Conservation (phyloP, 345 rosid genomes). For the Moricandia arvensis region DNA sequence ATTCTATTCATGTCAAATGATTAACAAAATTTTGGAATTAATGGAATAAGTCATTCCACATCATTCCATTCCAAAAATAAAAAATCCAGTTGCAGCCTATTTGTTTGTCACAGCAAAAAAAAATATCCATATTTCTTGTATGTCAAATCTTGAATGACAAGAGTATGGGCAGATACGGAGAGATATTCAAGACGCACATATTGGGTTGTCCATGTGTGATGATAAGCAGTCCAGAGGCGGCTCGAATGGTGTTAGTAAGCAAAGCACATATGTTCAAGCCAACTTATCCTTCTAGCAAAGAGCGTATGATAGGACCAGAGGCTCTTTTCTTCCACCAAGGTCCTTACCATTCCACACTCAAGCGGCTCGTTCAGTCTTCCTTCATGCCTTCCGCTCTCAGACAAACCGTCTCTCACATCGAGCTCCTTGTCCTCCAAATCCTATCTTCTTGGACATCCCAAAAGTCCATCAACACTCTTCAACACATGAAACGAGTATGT, state of each 20-base stretch:
- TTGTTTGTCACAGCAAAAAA: background rate
- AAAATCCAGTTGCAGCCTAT: no score
- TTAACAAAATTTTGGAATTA: no score
- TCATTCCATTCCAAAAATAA: no score
- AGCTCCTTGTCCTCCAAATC: conserved; percentile 53
- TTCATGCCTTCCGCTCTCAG: conserved; percentile 68
- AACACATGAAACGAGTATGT: conserved; percentile 83
- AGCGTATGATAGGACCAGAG: conserved; percentile 80
- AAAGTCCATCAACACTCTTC: conserved; percentile 63
- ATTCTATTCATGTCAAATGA: no score
- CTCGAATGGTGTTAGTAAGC: conserved; percentile 62
- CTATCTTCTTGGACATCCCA: conserved; percentile 59
- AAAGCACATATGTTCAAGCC: conserved; percentile 81
- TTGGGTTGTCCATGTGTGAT: conserved; percentile 97
- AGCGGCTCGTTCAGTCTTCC: conserved; percentile 69
- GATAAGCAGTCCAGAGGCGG: conserved; percentile 90
- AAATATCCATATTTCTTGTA: background rate
- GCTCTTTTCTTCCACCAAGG: conserved; percentile 93
- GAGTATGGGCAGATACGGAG: conserved; percentile 58
- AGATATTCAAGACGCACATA: conserved; percentile 85
- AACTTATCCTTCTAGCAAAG: conserved; percentile 88
- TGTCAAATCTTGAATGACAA: background rate
- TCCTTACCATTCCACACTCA: conserved; percentile 64
- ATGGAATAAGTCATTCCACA: no score
- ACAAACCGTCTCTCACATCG: conserved; percentile 66